These are phyloP conservation scores for Amanita fuliginea DNA, from an alignment of 768 basidiomycete genomes.

Conservation along the genomic window DNA sequence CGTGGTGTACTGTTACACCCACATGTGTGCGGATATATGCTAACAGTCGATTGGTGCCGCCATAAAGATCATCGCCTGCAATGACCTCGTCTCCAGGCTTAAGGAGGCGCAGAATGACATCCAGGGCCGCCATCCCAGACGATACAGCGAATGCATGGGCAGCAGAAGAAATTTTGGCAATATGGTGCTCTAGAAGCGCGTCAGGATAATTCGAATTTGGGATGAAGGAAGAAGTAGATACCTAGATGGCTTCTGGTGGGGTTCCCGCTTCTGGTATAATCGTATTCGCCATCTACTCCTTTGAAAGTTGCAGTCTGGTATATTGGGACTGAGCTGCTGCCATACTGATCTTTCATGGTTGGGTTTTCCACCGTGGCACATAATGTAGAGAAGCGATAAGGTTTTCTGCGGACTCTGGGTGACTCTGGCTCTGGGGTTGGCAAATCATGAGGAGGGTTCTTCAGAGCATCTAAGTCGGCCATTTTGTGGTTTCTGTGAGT, in stretches of 20 bases:
- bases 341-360: conserved; percentile 89
- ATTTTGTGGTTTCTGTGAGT: conserved; percentile 4
- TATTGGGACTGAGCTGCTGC: conserved; percentile 90
- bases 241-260: conserved; percentile 93
- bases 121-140: conserved; percentile 97
- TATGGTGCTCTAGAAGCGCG: conserved; percentile 69
- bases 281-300: conserved; percentile 80
- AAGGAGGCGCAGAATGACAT: conserved; percentile 86
- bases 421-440: conserved; percentile 81
- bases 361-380: conserved; percentile 92
- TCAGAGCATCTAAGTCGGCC: conserved; percentile 28
- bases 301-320: conserved; percentile 99
- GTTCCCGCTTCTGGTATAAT: conserved; percentile 93
- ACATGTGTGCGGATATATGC: conserved; percentile 80
- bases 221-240: conserved; percentile 25
- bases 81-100: conserved; percentile 95
- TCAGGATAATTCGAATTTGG: conserved; percentile 3
- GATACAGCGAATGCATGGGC: conserved; percentile 85
- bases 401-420: conserved; percentile 53
- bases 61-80: conserved; percentile 95
- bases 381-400: conserved; percentile 82
- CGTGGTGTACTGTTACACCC: conserved; percentile 84
- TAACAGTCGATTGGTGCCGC: conserved; percentile 93
- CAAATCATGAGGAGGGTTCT: conserved; percentile 27
- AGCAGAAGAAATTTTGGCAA: conserved; percentile 94